phyloP scores from a whole-genome alignment of 768 basidiomycete species.

The Mycena vulgaris region DNA sequence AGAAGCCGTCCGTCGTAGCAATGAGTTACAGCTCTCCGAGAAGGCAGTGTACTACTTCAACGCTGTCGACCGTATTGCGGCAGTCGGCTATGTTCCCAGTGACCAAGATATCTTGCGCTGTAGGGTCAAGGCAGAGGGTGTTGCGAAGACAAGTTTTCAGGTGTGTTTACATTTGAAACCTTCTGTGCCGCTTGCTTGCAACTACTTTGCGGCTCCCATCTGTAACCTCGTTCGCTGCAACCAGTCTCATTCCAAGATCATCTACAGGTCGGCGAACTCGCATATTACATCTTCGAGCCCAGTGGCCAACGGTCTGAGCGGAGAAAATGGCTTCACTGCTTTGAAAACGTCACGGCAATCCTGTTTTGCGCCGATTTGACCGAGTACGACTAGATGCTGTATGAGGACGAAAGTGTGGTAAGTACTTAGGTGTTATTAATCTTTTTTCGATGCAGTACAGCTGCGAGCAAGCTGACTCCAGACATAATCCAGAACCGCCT shows the following conservation, averaged over 20 bases:
- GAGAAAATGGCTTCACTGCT: slow-evolving; percentile 97
- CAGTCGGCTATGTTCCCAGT: slow-evolving; percentile 84
- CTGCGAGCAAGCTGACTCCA: not conserved
- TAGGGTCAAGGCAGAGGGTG: slow-evolving; percentile 97
- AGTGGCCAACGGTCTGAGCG: slow-evolving; percentile 92
- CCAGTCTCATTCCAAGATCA: not conserved
- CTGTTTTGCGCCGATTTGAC: slow-evolving; percentile 93
- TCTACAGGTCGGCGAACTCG: slow-evolving; percentile 83
- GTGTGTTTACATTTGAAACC: slow-evolving; percentile 15
- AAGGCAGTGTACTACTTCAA: slow-evolving; percentile 97
- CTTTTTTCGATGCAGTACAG: not conserved
- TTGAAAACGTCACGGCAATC: slow-evolving; percentile 94
- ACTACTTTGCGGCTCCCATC: not conserved
- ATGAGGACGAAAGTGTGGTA: slow-evolving; percentile 96
- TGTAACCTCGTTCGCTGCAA: not conserved
- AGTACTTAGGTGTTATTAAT: slow-evolving; percentile 48
- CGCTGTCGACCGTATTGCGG: slow-evolving; percentile 86
- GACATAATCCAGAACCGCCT: slow-evolving; percentile 82
- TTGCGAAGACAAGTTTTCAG: slow-evolving; percentile 97
- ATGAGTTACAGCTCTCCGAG: slow-evolving; percentile 98
- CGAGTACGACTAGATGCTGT: slow-evolving; percentile 98
- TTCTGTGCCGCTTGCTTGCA: slow-evolving; percentile 1
- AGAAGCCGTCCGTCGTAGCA: slow-evolving; percentile 85
- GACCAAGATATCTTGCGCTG: slow-evolving; percentile 97
- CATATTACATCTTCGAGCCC: slow-evolving; percentile 94